Conservation (phyloP, 2,329 filamentous ascomycete species). For the Ophiosphaerella herpotricha region DNA sequence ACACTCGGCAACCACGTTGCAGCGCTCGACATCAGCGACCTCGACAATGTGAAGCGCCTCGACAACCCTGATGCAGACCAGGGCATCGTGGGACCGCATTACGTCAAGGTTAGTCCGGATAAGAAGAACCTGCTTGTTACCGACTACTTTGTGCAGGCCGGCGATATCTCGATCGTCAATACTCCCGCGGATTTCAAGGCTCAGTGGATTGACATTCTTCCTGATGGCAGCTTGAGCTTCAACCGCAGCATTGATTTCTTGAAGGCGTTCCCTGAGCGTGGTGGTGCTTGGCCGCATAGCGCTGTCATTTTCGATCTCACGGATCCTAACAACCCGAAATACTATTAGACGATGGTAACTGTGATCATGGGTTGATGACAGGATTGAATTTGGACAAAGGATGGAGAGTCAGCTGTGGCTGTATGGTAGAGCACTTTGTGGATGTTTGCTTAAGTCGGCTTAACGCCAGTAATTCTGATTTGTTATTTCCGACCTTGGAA, state of each 20-base stretch:
- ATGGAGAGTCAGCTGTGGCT: too few relatives aligned
- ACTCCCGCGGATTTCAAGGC: conserved; percentile 66
- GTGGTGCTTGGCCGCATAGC: conserved; percentile 63
- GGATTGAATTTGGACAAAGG: too few relatives aligned
- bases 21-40: conserved; percentile 64
- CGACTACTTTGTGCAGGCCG: conserved; percentile 69
- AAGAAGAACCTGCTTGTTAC: conserved; percentile 67
- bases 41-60: conserved; percentile 64
- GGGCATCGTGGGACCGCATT: conserved; percentile 65
- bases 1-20: conserved; percentile 67
- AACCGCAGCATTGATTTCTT: conserved; percentile 65
- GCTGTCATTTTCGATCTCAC: conserved; percentile 62
- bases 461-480: too few relatives aligned
- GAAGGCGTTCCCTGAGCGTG: conserved; percentile 56
- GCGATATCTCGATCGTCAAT: conserved; percentile 64
- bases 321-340: conserved; percentile 42
- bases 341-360: conserved; percentile 3
- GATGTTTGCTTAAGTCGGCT: too few relatives aligned
- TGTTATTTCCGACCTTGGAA: too few relatives aligned
- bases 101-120: conserved; percentile 67
- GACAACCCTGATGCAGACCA: conserved; percentile 64
- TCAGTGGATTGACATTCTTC: conserved; percentile 61
- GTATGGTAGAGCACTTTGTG: too few relatives aligned
- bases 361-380: too few relatives aligned
- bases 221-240: conserved; percentile 47